Percentiles rank a stretch among this genome's conserved stretches.
These are phyloP conservation scores for Aquilaria malaccensis DNA, from an alignment of 345 rosid species.

Conservation along the genomic window DNA sequence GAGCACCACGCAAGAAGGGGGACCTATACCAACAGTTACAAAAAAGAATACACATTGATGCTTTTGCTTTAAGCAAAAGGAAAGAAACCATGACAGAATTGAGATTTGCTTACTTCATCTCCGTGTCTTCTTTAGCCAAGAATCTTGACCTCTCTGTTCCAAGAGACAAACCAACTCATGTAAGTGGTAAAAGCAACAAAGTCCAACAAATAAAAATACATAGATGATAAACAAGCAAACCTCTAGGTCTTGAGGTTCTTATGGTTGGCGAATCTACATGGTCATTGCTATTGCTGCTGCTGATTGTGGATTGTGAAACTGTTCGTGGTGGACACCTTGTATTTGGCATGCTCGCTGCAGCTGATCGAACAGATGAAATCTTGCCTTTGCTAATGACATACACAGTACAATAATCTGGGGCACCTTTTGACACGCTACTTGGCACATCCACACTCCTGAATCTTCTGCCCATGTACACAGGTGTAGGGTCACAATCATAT, in stretches of 20 bases:
- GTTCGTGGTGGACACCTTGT: slow-evolving; percentile 11
- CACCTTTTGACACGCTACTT: slow-evolving; percentile 43
- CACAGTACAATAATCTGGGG: slow-evolving; percentile 65
- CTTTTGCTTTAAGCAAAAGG: too few species aligned
- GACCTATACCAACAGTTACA: slow-evolving; percentile 32
- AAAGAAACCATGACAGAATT: too few species aligned
- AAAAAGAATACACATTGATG: too few species aligned
- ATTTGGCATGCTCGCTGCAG: slow-evolving; percentile 32
- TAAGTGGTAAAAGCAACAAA: neutral
- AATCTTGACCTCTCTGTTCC: slow-evolving; percentile 20
- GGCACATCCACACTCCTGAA: slow-evolving; percentile 60
- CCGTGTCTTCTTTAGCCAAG: slow-evolving; percentile 25
- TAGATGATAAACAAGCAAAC: slow-evolving; percentile 18
- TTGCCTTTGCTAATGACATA: slow-evolving; percentile 67
- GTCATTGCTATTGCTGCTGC: neutral
- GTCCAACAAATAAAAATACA: neutral
- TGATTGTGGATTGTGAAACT: slow-evolving; percentile 11
- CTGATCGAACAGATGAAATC: slow-evolving; percentile 48
- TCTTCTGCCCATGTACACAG: slow-evolving; percentile 27
- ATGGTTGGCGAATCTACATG: slow-evolving; percentile 1
- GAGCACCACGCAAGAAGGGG: slow-evolving; percentile 38
- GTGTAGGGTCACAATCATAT: neutral
- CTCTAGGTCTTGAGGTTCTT: slow-evolving; percentile 18
- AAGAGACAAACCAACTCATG: neutral
- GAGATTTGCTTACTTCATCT: slow-evolving; percentile 23